These are phyloP conservation scores for Ganoderma sinense DNA, from an alignment of 1,284 basidiomycete genomes.

Conservation along the genomic window DNA sequence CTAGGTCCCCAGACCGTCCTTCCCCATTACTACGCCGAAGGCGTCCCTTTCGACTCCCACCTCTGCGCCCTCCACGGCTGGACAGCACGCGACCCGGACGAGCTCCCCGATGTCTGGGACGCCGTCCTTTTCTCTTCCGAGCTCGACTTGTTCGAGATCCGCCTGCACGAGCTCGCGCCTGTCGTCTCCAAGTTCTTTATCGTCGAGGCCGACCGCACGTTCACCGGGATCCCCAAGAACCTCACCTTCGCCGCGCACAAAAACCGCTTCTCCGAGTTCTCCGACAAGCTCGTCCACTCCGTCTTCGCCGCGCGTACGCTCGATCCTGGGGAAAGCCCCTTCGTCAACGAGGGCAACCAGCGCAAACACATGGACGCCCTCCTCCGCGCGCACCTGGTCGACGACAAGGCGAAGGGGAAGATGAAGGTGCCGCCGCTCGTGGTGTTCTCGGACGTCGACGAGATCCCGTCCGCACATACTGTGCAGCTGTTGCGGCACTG, in stretches of 20 bases:
- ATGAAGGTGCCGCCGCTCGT: constrained; percentile 51
- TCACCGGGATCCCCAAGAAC: constrained; percentile 66
- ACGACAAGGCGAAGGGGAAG: constrained; percentile 35
- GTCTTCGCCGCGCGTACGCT: constrained; percentile 35
- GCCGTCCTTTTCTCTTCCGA: constrained; percentile 71
- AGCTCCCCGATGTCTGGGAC: constrained; percentile 48
- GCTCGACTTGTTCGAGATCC: constrained; percentile 73
- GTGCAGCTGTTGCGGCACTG: constrained; percentile 66
- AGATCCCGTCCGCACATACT: constrained; percentile 67
- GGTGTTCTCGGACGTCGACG: constrained; percentile 76
- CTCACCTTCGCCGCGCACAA: constrained; percentile 58
- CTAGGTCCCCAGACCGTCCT: constrained; percentile 56
- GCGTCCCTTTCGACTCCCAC: constrained; percentile 51
- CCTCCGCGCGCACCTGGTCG: constrained; percentile 46
- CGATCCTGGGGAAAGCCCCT: constrained; percentile 45
- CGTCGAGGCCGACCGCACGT: constrained; percentile 69
- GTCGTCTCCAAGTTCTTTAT: constrained; percentile 73
- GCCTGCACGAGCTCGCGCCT: constrained; percentile 68
- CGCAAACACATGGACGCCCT: constrained; percentile 52
- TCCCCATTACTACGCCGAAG: constrained; percentile 64
- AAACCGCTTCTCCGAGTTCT: constrained; percentile 58
- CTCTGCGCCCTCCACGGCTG: constrained; percentile 66
- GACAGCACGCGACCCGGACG: constrained; percentile 42
- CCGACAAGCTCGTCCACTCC: constrained; percentile 62
- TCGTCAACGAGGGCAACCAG: constrained; percentile 46